Percentiles rank a stretch among this genome's conserved stretches.
phyloP scores from a whole-genome alignment of 2,329 filamentous ascomycete genomes.

The Lachnellula arida region DNA sequence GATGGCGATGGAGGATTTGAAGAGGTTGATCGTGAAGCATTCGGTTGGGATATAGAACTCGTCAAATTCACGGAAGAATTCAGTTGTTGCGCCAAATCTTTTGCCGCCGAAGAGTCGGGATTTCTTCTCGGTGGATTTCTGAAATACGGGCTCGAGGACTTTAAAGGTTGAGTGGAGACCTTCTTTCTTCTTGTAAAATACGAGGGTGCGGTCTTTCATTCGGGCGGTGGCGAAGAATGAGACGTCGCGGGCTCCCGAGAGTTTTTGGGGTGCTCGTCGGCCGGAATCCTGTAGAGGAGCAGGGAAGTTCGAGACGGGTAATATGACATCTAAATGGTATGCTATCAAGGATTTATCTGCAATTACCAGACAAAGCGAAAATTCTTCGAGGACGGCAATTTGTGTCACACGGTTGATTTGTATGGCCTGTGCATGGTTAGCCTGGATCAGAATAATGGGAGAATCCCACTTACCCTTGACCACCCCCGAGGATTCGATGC shows the following conservation, averaged over 20 bases:
- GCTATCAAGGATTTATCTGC: slow-evolving; percentile 88
- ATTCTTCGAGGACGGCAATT: slow-evolving; percentile 91
- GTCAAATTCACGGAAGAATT: slow-evolving; percentile 97
- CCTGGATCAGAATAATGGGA: not conserved
- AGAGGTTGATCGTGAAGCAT: slow-evolving; percentile 91
- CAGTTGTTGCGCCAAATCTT: slow-evolving; percentile 66
- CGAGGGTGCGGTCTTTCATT: slow-evolving; percentile 93
- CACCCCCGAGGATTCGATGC: slow-evolving; percentile 86
- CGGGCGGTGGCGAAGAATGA: slow-evolving; percentile 93
- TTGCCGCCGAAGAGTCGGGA: slow-evolving; percentile 55
- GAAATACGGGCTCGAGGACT: slow-evolving; percentile 91
- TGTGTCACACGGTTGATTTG: slow-evolving; percentile 73
- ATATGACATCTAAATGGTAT: slow-evolving; percentile 85
- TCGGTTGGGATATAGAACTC: slow-evolving; percentile 98
- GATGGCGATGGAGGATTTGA: slow-evolving; percentile 90
- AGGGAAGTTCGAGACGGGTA: slow-evolving; percentile 57
- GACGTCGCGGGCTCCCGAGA: slow-evolving; percentile 83
- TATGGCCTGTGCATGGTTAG: slow-evolving; percentile 56
- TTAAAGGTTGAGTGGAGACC: slow-evolving; percentile 91
- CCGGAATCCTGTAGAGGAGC: slow-evolving; percentile 64
- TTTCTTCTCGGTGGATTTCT: slow-evolving; percentile 84
- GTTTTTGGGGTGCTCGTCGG: slow-evolving; percentile 82
- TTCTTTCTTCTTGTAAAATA: slow-evolving; percentile 97
- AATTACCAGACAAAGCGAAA: slow-evolving; percentile 86
- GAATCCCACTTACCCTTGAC: slow-evolving; percentile 63